Evolutionary conservation across 768 basidiomycete species (phyloP), one percentile per base, ranked within the genome.

Genomic region (Kwoniella sp.): DNA sequence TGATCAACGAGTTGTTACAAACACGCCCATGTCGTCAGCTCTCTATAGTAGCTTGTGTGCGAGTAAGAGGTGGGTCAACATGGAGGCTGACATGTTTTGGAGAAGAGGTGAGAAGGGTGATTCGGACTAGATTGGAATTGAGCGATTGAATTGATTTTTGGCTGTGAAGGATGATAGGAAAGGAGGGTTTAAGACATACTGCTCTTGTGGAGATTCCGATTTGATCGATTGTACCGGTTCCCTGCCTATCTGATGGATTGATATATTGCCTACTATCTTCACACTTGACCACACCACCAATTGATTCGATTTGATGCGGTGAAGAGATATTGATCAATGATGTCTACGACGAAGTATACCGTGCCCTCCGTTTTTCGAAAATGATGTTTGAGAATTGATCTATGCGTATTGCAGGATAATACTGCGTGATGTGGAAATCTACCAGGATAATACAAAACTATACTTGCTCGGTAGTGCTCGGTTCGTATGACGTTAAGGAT

Each of bases 31-130:
- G 26, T 33, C 48, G 59, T 60, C 50, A 60, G 59, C 59, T 52
- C 21, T 24, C 40, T 44, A n/a, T n/a, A 40, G 29, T 29, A 51
- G 13, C 15, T 30, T 19, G 26, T 48, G 19, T 6, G 17, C 21
- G 25, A 44, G 12, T 13, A 10, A 9, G 29, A 12, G 7, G 0
- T 13, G 21, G 29, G 13, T n/a, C 10, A 17, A 15, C 25, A 5
- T 22, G 59, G 26, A 46, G 59, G 50, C 51, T 51, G 59, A 46
- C 19, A 60, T 60, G 59, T 60, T 60, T 53, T 58, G 37, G 58
- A 30, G 29, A 60, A 25, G 49, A 17, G 49, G 17, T 15, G 27
- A 59, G 25, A n/a, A 59, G 25, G 29, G 51, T 53, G 51, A 55
- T 30, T 54, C 33, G 53, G 60, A 37, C 60, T 62, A 37, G 37